These are phyloP conservation scores for Hemileccinum rubropunctum DNA, from an alignment of 768 basidiomycete species.

Conservation along the genomic window DNA sequence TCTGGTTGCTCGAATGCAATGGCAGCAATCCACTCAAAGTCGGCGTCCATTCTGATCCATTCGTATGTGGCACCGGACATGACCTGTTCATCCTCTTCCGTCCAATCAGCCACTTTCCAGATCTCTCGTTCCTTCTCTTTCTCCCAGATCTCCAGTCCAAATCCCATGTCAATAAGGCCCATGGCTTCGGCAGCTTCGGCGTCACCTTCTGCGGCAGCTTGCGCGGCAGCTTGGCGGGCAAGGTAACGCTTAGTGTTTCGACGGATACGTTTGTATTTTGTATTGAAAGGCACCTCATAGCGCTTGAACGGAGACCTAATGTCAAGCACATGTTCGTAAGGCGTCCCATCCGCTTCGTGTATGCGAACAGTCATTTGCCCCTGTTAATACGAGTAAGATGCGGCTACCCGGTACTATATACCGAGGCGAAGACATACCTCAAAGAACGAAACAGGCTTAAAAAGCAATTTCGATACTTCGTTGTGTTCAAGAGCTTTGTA, in stretches of 20 bases:
- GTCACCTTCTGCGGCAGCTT: slow-evolving; percentile 90
- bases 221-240: slow-evolving; percentile 88
- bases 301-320: slow-evolving; percentile 84
- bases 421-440: slow-evolving; percentile 51
- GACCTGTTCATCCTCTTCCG: slow-evolving; percentile 88
- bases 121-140: slow-evolving; percentile 88
- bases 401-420: neutral
- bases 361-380: slow-evolving; percentile 99
- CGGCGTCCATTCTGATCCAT: slow-evolving; percentile 99
- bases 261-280: slow-evolving; percentile 95
- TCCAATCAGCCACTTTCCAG: slow-evolving; percentile 98
- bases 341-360: slow-evolving; percentile 98
- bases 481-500: slow-evolving; percentile 61
- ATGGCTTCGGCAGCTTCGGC: slow-evolving; percentile 90
- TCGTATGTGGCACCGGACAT: slow-evolving; percentile 98
- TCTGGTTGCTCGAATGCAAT: slow-evolving; percentile 93
- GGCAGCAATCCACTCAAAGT: slow-evolving; percentile 97
- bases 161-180: slow-evolving; percentile 92
- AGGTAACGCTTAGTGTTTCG: slow-evolving; percentile 95
- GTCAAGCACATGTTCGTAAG: slow-evolving; percentile 96
- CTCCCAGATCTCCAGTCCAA: slow-evolving; percentile 94
- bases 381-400: slow-evolving; percentile 35
- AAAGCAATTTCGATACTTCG: slow-evolving; percentile 59
- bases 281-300: slow-evolving; percentile 98
- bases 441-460: slow-evolving; percentile 88